Base-by-base conservation (phyloP, 2,329 filamentous ascomycete species). In the Didymella pinodella region DNA sequence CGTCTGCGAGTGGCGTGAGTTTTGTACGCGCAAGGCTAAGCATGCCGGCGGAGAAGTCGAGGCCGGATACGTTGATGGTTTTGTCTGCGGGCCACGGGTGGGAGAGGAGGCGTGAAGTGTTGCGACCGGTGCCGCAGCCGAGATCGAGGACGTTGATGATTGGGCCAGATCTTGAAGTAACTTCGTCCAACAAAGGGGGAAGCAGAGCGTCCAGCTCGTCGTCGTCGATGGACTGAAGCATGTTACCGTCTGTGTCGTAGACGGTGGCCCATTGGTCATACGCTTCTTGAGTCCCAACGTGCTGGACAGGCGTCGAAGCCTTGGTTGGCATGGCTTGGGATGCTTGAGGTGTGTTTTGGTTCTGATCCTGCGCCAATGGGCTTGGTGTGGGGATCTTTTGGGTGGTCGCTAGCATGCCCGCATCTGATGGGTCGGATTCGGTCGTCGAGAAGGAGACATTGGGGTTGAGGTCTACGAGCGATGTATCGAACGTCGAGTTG, bases 211-310 rank as follows among this genome's bases (percentile, higher is more conserved):
- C 69, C 65, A 90, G 81, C 67, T 88, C 83, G 14, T 82, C 63
- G 38, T 85, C 84, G 69, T 90, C 88, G 18, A 89, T 80, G 1
- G 83, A 81, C 76, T 90, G 87, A 0, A 90, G 80, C 71, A 89
- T 87, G 70, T 90, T 90, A 31, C 84, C 85, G 63, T 90, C 87
- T 31, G 80, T 84, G 73, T 90, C 87, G 76, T 90, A 90, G 43
- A 87, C 78, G 59, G 79, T 64, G 7, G 82, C 79, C 83, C 82
- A 85, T 54, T 79, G 76, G 49, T 82, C 70, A 65, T 85, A 85
- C 12, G 83, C 78, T n/a, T 78, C 72, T 32, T 74, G 69, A 0
- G 78, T 84, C n/a, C 75, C 57, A 3, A 78, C 49, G 55, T 78
- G 68, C 29, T 75, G 69, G 31, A 76, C 60, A 18, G 70, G 69